These are phyloP conservation scores for Cercophora sp. DNA, from an alignment of 495 filamentous ascomycete species.

Conservation along the genomic window DNA sequence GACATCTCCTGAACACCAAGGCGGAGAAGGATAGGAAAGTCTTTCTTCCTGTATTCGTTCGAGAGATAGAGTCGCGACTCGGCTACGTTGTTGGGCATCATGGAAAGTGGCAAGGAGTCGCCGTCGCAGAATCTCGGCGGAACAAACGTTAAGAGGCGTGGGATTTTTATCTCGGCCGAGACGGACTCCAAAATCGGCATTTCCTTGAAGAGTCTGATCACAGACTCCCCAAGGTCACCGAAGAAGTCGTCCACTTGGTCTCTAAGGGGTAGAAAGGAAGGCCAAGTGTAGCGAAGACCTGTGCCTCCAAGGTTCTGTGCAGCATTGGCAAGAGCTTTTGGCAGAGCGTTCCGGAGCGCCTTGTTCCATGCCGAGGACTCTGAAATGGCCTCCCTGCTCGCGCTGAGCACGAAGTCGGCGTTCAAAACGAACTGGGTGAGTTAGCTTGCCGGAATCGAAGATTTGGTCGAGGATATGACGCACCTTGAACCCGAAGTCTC, in stretches of 20 bases:
- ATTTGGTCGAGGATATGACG: neutral
- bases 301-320: neutral
- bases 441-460: too few species aligned
- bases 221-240: neutral
- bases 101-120: neutral
- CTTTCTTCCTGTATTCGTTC: neutral
- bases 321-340: neutral
- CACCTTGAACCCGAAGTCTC: slow-evolving; percentile 3
- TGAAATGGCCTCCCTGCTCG: slow-evolving; percentile 1
- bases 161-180: neutral
- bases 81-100: neutral
- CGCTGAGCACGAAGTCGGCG: slow-evolving; percentile 7
- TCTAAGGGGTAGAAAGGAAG: neutral
- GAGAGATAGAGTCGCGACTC: neutral
- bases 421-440: slow-evolving; percentile 7
- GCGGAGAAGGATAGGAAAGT: neutral
- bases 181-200: neutral
- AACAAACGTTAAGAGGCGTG: neutral
- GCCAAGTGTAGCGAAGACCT: neutral
- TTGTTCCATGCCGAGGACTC: neutral
- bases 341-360: neutral
- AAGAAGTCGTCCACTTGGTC: neutral
- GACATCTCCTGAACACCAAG: neutral
- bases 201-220: neutral
- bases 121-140: neutral